Base-by-base conservation (phyloP, 2,329 filamentous ascomycete species). In the Dryadomyces sulphureus region DNA sequence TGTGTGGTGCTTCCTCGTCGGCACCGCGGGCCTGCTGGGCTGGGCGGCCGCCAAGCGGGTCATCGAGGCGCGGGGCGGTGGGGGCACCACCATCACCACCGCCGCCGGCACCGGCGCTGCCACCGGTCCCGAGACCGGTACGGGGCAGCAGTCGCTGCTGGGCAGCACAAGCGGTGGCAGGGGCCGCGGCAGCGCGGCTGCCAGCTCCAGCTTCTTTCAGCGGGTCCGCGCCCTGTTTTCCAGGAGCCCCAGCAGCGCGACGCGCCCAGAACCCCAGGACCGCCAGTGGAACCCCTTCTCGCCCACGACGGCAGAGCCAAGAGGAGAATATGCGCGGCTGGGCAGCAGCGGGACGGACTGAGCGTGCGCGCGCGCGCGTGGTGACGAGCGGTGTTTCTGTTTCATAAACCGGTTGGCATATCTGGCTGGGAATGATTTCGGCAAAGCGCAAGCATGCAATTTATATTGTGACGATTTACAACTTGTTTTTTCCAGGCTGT, bases 1-100 rank as follows among this genome's bases (percentile, higher is more conserved):
- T 32, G 77, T 81, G 4, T 77, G 77, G 70, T 70, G 65, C 1
- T 81, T 81, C 60, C 70, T 81, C 42, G 57, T 77, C 9, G 73
- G 70, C 45, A 79, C 75, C 1, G 55, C 68, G 4, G 75, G 75
- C 1, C 58, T 81, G 49, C 61, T 81, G 43, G 74, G 69, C 22
- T 81, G 76, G 75, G 74, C 77, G 7, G 72, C 64, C 7, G 63
- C 71, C 48, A 70, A 67, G 59, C 68, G 67, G 44, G 56, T 71
- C 38, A 47, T 70, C 25, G 69, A 73, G 54, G 51, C 60, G 50
- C 61, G 64, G 19, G 60, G 59, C 55, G 42, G 27, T 32, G 27
- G 38, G 12, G n/a, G 36, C 4, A 19, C n/a, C 12, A n/a, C 30
- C 50, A 21, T 17, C 2, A 35, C 41, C 17, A 8, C 8, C 32